phyloP scores from a whole-genome alignment of 2,329 filamentous ascomycete genomes.

The Alternaria longipes region DNA sequence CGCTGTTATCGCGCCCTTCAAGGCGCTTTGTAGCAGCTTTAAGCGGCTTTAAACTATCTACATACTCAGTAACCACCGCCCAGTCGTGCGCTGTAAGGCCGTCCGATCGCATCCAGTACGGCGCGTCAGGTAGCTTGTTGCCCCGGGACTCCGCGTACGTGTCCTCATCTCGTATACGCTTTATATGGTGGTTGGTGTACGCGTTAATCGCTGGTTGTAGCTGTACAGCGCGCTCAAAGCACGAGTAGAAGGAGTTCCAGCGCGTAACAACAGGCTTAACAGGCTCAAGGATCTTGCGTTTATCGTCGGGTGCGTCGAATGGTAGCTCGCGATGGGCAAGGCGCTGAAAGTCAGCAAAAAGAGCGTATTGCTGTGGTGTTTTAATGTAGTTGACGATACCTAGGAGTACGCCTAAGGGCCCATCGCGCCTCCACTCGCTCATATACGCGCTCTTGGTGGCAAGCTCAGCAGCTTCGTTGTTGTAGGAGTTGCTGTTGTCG shows the following conservation, averaged over 20 bases:
- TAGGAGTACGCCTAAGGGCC: constrained; percentile 10
- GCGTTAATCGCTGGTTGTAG: neutral
- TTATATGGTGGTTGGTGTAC: neutral
- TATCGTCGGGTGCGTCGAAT: neutral
- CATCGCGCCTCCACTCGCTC: neutral
- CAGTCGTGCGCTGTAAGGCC: constrained; percentile 6
- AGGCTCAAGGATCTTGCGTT: neutral
- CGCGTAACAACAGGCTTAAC: neutral
- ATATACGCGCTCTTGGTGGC: neutral
- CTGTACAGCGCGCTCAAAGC: neutral
- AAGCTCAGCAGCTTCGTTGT: neutral
- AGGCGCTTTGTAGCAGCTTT: constrained; percentile 10
- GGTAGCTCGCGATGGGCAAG: neutral
- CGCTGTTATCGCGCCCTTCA: neutral
- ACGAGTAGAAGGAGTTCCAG: neutral
- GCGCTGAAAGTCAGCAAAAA: constrained; percentile 1
- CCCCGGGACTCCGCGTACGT: neutral
- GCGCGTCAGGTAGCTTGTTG: neutral
- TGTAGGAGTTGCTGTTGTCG: neutral
- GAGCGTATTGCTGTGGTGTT: constrained; percentile 9
- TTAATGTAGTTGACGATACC: constrained; percentile 13
- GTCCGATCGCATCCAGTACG: neutral
- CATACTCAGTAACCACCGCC: constrained; percentile 9
- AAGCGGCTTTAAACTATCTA: neutral
- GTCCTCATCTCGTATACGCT: neutral